phyloP scores from a whole-genome alignment of 2,329 filamentous ascomycete species.

The Fusarium torulosum region DNA sequence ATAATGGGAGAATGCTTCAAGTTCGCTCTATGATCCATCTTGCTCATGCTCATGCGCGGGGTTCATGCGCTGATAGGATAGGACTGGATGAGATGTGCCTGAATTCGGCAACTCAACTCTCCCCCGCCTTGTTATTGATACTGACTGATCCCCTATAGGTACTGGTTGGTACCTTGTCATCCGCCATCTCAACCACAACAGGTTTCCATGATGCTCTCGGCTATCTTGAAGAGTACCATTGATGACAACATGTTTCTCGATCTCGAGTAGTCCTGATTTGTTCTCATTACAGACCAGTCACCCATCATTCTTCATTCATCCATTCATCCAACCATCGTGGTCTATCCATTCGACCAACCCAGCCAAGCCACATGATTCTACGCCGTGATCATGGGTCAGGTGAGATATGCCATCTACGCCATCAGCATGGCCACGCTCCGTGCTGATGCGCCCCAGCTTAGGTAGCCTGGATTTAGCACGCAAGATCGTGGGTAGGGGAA shows the following conservation, averaged over 20 bases:
- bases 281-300: slow-evolving; percentile 10
- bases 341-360: slow-evolving; percentile 28
- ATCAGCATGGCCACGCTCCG: slow-evolving; percentile 21
- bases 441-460: slow-evolving; percentile 15
- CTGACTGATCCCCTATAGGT: neutral
- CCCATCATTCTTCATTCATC: slow-evolving; percentile 10
- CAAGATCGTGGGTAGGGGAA: slow-evolving; percentile 22
- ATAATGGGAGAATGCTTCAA: neutral
- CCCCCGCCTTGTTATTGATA: neutral
- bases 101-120: neutral
- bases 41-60: neutral
- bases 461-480: slow-evolving; percentile 31
- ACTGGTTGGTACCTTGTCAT: neutral
- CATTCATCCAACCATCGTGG: slow-evolving; percentile 26
- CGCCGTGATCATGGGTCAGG: slow-evolving; percentile 48
- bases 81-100: neutral
- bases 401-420: slow-evolving; percentile 50
- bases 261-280: neutral
- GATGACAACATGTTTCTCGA: no score
- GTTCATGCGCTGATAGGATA: neutral
- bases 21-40: neutral
- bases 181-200: neutral
- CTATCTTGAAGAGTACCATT: slow-evolving; percentile 1
- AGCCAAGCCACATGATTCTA: slow-evolving; percentile 48
- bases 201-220: slow-evolving; percentile 5